Base-by-base conservation (phyloP, 2,329 filamentous ascomycete genomes). In the Botrytis squamosa region DNA sequence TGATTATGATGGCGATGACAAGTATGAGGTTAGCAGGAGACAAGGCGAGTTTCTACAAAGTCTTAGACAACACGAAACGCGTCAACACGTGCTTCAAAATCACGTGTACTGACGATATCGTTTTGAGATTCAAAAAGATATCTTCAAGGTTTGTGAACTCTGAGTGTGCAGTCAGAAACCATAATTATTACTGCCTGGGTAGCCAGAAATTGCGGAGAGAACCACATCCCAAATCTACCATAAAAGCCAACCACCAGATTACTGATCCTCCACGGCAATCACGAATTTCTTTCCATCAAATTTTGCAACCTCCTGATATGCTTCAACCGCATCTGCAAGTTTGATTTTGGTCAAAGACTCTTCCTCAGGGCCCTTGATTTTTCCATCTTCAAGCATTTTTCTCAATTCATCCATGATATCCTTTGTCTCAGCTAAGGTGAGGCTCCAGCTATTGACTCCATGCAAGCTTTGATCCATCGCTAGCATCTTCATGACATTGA, bases 261-360 rank as follows among this genome's bases (percentile, higher is more conserved):
- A 16, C 25, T 55, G 25, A n/a, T 55, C 49, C 25, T n/a, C 12
- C 49, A 55, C 3, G n/a, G 25, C 33, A 36, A 64, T 38, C 25
- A 65, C 70, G 42, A 64, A 71, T 29, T 71, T 65, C 59, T 36
- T 65, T 38, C 59, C 60, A n/a, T 64, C 60, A 16, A 38, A 29
- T 38, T 65, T 64, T 49, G 59, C 59, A 22, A 65, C 33, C 18
- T 65, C 59, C n/a, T 49, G 59, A 57, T 71, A 71, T 5, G 42
- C 42, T 4, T 38, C 60, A 22, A 57, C 16, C 9, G 44, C 70
- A 52, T 38, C 70, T 42, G 33, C 46, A 22, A 65, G 9, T 33
- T 7, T 42, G 18, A 71, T 36, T 36, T 49, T 52, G n/a, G 20
- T 38, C 4, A 71, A 16, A 2, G 42, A 64, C 10, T 71, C 29